These are phyloP conservation scores for Phytophthora fragariae DNA, from an alignment of 352 stramenopile species.

Conservation along the genomic window DNA sequence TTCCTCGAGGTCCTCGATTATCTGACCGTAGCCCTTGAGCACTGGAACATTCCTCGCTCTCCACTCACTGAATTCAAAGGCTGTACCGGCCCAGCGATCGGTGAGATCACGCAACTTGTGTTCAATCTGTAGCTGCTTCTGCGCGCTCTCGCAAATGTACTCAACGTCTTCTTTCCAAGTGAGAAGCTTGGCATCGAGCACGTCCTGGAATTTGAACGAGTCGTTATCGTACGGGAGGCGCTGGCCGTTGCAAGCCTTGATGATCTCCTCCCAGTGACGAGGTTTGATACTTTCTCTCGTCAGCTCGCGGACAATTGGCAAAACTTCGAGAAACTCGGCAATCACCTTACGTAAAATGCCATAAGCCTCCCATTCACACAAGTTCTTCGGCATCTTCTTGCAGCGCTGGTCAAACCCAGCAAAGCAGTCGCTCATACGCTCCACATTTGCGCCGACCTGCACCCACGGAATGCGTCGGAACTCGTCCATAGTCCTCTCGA, in stretches of 20 bases:
- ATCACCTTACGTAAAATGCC: constrained; percentile 80
- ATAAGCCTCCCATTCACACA: constrained; percentile 90
- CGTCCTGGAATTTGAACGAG: constrained; percentile 76
- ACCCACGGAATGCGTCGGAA: constrained; percentile 71
- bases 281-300: constrained; percentile 87
- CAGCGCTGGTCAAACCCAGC: constrained; percentile 68
- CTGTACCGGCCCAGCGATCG: constrained; percentile 76
- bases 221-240: constrained; percentile 75
- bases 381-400: constrained; percentile 86
- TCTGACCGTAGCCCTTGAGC: constrained; percentile 76
- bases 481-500: constrained; percentile 77
- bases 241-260: constrained; percentile 53
- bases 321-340: constrained; percentile 83
- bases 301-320: constrained; percentile 87
- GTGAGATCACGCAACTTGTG: constrained; percentile 90
- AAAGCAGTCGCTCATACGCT: constrained; percentile 76
- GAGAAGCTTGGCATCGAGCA: constrained; percentile 83
- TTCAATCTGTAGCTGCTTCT: constrained; percentile 93
- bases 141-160: constrained; percentile 90
- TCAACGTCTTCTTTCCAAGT: constrained; percentile 85
- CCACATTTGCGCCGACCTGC: constrained; percentile 58
- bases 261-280: constrained; percentile 89
- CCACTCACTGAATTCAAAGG: constrained; percentile 91
- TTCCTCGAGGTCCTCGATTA: constrained; percentile 93
- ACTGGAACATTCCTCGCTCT: constrained; percentile 77